Evolutionary conservation across 306 rosid genomes (phyloP).

Genomic region (Vigna reflexopilosa): DNA sequence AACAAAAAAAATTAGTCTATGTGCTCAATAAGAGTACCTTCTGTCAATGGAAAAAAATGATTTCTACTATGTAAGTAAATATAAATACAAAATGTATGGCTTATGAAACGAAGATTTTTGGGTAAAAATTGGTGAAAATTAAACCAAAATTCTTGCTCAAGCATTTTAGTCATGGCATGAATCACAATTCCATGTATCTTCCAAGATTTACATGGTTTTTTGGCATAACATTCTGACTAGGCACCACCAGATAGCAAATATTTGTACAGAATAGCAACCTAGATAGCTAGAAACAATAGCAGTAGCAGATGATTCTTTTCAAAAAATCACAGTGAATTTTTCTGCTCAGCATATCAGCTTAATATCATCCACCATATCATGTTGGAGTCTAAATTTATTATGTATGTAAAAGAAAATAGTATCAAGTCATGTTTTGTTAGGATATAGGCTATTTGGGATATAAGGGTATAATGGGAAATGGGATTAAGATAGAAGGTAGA

Average conservation of each 20-base stretch:
- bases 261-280: no score
- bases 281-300: no score
- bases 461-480: no score
- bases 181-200: background rate
- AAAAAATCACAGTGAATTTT: background rate
- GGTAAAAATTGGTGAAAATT: background rate
- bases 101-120: background rate
- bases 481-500: no score
- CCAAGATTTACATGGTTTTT: background rate
- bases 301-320: no score
- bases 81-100: background rate
- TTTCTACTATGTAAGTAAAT: background rate
- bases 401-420: conserved; percentile 1
- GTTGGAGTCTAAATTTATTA: background rate
- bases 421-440: background rate
- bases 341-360: background rate
- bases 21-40: background rate
- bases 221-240: background rate
- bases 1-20: background rate
- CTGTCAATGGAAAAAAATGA: background rate
- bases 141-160: background rate
- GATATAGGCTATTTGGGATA: no score
- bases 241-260: no score
- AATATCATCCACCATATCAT: background rate
- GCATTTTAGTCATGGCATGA: background rate